These are phyloP conservation scores for Cyanodermella asteris DNA, from an alignment of 2,329 filamentous ascomycete species.

Conservation along the genomic window DNA sequence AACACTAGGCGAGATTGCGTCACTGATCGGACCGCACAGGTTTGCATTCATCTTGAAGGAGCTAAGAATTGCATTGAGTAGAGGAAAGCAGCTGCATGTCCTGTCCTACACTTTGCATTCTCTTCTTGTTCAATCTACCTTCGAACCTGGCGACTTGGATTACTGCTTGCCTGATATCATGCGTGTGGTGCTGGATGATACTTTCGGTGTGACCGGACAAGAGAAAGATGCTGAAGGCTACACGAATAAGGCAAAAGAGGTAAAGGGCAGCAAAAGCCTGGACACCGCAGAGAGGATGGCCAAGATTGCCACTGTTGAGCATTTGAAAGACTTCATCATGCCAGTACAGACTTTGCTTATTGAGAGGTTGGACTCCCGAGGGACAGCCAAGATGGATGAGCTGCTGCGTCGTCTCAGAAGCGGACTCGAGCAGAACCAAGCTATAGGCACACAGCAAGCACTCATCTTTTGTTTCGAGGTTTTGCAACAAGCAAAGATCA, in stretches of 20 bases:
- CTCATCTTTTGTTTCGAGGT: slow-evolving; percentile 92
- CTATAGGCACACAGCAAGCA: slow-evolving; percentile 56
- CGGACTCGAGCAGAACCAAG: slow-evolving; percentile 63
- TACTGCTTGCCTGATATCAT: slow-evolving; percentile 65
- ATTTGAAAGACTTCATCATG: slow-evolving; percentile 51
- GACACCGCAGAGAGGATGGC: slow-evolving; percentile 91
- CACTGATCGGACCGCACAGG: slow-evolving; percentile 57
- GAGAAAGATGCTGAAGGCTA: slow-evolving; percentile 97
- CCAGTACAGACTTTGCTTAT: slow-evolving; percentile 60
- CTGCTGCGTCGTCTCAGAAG: slow-evolving; percentile 62
- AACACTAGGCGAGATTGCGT: slow-evolving; percentile 65
- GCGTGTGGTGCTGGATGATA: slow-evolving; percentile 84
- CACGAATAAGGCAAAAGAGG: slow-evolving; percentile 84
- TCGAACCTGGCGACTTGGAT: slow-evolving; percentile 65
- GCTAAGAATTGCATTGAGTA: slow-evolving; percentile 56
- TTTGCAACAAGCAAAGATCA: slow-evolving; percentile 64
- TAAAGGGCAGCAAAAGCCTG: slow-evolving; percentile 94
- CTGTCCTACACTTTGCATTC: slow-evolving; percentile 89
- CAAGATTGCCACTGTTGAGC: slow-evolving; percentile 53
- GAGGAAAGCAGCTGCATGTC: slow-evolving; percentile 85
- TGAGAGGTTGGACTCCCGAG: slow-evolving; percentile 64
- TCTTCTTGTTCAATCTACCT: slow-evolving; percentile 56
- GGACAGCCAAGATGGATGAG: slow-evolving; percentile 77
- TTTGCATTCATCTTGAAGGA: slow-evolving; percentile 90
- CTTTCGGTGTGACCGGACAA: slow-evolving; percentile 76